Evolutionary conservation across 768 basidiomycete genomes (phyloP), one percentile per base, ranked within the genome.

Genomic region (Cantharellus cinnabarinus): DNA sequence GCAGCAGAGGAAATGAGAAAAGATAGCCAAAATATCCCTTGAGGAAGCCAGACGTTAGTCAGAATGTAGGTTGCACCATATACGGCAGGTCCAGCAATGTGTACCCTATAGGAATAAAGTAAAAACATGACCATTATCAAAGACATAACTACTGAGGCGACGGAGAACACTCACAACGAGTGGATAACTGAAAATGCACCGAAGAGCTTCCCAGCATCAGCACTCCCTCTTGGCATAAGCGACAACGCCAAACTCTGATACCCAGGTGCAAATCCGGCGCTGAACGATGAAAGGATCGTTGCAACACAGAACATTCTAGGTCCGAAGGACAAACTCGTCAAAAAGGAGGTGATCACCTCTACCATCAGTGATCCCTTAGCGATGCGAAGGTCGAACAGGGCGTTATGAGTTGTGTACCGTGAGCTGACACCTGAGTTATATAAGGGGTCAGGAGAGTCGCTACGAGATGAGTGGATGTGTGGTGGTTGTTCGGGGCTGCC

Each of bases 121-220:
- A 34, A 50, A 59, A 20, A 58, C 29, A 39, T 58, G 41, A n/a
- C 40, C 38, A 14, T 44, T 35, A 3, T 41, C 41, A 15, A 1
- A 48, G 29, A 48, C 10, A 48, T 10, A 10, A 10, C 10, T 10
- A 10, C 1, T 48, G 10, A 10, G 29, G 10, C 10, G 44, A 10
- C 10, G 44, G 29, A 10, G 44, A 48, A 10, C 10, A 48, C 44
- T 48, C 20, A 48, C 35, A 44, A 20, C 7, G 61, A 34, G 2
- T 53, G 42, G 3, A 62, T 59, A 51, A 62, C 52, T 39, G 50
- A 39, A n/a, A 62, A 35, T 20, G 61, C 61, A 37, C 61, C 61
- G 37, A 62, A 62, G 15, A 62, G 56, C 48, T 62, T 62, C 3
- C 61, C 61, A 2, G 61, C 37, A 42, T 62, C 59, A 37, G 53